phyloP scores from a whole-genome alignment of 495 filamentous ascomycete species.

The Clavariopsis aquatica region DNA sequence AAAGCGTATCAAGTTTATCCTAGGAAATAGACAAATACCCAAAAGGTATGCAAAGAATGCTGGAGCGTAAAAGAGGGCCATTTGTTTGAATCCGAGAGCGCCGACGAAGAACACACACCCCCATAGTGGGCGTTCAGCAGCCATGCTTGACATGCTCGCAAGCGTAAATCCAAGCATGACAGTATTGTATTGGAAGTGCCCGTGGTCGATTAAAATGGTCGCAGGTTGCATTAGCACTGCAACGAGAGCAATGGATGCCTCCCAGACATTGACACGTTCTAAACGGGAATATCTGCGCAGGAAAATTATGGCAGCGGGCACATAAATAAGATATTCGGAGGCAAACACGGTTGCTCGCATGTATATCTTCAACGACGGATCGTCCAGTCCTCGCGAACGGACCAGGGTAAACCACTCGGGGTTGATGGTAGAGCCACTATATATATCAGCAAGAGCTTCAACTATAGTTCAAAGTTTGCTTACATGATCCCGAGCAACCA shows the following conservation, averaged over 20 bases:
- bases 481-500: conserved; percentile 88
- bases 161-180: conserved; percentile 92
- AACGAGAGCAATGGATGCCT: conserved; percentile 77
- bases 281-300: conserved; percentile 73
- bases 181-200: conserved; percentile 99
- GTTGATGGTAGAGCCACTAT: conserved; percentile 70
- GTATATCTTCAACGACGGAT: conserved; percentile 80
- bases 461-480: conserved; percentile 9
- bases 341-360: conserved; percentile 89
- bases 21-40: conserved; percentile 77
- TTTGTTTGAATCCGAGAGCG: conserved; percentile 93
- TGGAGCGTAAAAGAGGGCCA: conserved; percentile 96
- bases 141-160: conserved; percentile 82
- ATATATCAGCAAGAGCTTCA: conserved; percentile 30
- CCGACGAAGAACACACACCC: conserved; percentile 91
- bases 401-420: conserved; percentile 87
- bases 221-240: conserved; percentile 91
- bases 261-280: conserved; percentile 72
- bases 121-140: conserved; percentile 84
- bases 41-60: conserved; percentile 89
- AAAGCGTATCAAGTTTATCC: conserved; percentile 67
- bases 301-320: conserved; percentile 83
- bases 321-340: conserved; percentile 85
- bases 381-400: conserved; percentile 77
- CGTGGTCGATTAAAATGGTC: conserved; percentile 90